Evolutionary conservation across 306 rosid genomes (phyloP).

Genomic region (Cucurbita ficifolia): DNA sequence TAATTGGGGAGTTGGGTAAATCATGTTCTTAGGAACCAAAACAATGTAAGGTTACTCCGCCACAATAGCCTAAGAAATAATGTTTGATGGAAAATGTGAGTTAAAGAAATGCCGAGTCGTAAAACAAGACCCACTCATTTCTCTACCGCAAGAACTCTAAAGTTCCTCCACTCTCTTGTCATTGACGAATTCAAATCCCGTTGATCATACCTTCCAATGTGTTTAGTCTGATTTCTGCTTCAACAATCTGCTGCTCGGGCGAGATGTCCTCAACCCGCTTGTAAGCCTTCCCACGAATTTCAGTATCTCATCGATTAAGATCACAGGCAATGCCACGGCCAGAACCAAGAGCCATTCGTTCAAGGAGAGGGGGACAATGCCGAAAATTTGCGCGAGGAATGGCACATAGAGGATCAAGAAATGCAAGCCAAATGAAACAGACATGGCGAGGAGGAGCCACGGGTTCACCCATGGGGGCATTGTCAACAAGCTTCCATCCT

Average conservation of each 20-base stretch:
- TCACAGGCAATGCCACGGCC: constrained; percentile 22
- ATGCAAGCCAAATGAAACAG: constrained; percentile 76
- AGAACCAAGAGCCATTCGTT: constrained; percentile 35
- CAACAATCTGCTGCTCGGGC: constrained; percentile 18
- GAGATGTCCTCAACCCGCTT: constrained; percentile 19
- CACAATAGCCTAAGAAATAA: not conserved
- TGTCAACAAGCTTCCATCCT: constrained; percentile 67
- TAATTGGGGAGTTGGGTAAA: not conserved
- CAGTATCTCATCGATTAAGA: constrained; percentile 26
- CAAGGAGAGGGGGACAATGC: constrained; percentile 62
- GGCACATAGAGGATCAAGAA: constrained; percentile 81
- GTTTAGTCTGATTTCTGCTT: constrained; percentile 58
- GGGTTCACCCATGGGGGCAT: constrained; percentile 99
- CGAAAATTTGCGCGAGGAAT: constrained; percentile 62
- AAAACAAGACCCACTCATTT: constrained; percentile 1
- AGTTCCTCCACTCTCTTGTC: not conserved
- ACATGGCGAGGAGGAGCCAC: constrained; percentile 91
- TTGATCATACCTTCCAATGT: not conserved
- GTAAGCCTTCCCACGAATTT: constrained; percentile 29
- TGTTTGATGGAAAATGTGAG: not conserved
- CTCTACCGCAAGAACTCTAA: not conserved
- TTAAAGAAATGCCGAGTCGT: not conserved
- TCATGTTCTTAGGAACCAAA: not conserved
- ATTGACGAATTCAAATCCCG: not conserved
- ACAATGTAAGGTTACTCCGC: not conserved